A percentile compares a stretch with the other conserved stretches of the same genome.
phyloP scores from a whole-genome alignment of 768 basidiomycete species.

The Collybiopsis confluens region DNA sequence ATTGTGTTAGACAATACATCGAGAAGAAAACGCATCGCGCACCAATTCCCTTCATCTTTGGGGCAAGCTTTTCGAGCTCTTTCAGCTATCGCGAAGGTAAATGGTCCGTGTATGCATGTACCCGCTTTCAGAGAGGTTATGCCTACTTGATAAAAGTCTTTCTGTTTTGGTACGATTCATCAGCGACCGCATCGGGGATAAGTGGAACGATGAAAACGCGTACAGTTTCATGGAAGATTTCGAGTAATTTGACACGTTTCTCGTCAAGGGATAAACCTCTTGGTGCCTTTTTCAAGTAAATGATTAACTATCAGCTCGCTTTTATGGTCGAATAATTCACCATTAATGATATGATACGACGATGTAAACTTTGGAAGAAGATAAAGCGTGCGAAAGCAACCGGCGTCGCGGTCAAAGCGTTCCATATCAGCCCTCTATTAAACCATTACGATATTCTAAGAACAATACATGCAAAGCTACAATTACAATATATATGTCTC shows the following conservation, averaged over 20 bases:
- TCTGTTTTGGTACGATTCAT: conserved; percentile 37
- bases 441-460: neutral
- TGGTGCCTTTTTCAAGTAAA: conserved; percentile 45
- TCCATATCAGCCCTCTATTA: neutral
- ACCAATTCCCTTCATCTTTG: conserved; percentile 92
- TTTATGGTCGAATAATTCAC: too few relatives aligned
- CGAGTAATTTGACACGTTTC: conserved; percentile 82
- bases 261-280: conserved; percentile 87
- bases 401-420: neutral
- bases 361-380: neutral
- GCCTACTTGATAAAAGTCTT: conserved; percentile 73
- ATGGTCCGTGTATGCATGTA: neutral
- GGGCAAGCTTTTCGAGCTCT: conserved; percentile 85
- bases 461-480: conserved; percentile 1
- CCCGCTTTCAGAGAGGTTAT: neutral
- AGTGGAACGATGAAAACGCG: conserved; percentile 11
- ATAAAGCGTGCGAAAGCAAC: neutral
- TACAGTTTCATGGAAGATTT: conserved; percentile 93
- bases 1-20: neutral
- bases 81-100: conserved; percentile 46
- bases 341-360: too few relatives aligned
- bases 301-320: neutral
- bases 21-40: conserved; percentile 4
- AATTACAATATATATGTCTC: neutral
- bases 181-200: too few relatives aligned